These are phyloP conservation scores for Pachysandra terminalis DNA, from an alignment of 164 flowering plant genomes.

Conservation along the genomic window DNA sequence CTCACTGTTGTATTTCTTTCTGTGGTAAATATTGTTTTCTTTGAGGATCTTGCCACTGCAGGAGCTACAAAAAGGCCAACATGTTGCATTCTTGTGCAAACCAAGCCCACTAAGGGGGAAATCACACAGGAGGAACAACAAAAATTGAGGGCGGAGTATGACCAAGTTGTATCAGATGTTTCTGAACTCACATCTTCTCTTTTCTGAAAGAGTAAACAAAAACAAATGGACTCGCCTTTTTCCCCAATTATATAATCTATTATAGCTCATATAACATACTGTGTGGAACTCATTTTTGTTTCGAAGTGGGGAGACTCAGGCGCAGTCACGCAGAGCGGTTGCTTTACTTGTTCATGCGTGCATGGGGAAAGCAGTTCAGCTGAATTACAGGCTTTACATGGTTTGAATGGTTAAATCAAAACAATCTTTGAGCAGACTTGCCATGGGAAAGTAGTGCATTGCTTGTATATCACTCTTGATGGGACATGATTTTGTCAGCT, in stretches of 20 bases:
- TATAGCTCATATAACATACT: not conserved
- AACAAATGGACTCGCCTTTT: too few relatives aligned
- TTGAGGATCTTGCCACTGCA: slow-evolving; percentile 96
- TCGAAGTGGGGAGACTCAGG: too few relatives aligned
- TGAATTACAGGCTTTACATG: not conserved
- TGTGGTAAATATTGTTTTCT: slow-evolving; percentile 3
- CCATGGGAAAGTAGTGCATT: not conserved
- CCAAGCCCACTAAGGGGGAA: slow-evolving; percentile 86
- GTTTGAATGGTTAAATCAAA: not conserved
- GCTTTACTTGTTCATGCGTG: not conserved
- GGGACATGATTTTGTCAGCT: not conserved
- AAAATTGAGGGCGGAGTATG: slow-evolving; percentile 61
- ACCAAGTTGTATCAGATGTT: slow-evolving; percentile 61
- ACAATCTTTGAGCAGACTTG: not conserved
- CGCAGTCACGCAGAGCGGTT: not conserved
- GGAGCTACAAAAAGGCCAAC: slow-evolving; percentile 95
- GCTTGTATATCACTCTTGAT: not conserved
- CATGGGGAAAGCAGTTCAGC: not conserved
- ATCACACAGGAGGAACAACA: slow-evolving; percentile 60
- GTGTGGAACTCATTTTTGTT: not conserved
- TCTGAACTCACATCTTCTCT: slow-evolving; percentile 51
- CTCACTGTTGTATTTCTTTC: not conserved
- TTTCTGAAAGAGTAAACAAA: slow-evolving; percentile 32
- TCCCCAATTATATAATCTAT: not conserved
- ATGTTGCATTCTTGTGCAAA: slow-evolving; percentile 78